Conservation (phyloP, 1,284 basidiomycete species). For the Rhodotorula sp. region DNA sequence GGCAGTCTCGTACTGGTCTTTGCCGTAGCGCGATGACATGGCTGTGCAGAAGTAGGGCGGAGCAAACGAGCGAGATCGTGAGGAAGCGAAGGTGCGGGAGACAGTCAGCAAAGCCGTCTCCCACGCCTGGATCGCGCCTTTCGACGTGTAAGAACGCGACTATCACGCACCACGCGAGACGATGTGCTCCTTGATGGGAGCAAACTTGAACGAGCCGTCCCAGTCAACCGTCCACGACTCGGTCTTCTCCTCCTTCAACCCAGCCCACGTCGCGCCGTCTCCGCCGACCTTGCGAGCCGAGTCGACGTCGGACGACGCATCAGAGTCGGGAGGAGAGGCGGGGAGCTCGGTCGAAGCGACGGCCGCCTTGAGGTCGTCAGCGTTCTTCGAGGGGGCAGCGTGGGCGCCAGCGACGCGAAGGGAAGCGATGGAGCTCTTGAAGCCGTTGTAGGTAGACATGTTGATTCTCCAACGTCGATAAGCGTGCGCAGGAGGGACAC, state of each 20-base stretch:
- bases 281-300: background rate
- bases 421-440: slow-evolving; percentile 42
- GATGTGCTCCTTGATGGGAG: slow-evolving; percentile 57
- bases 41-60: slow-evolving; percentile 42
- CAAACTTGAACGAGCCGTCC: slow-evolving; percentile 56
- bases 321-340: slow-evolving; percentile 6
- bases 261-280: slow-evolving; percentile 1
- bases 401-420: slow-evolving; percentile 29
- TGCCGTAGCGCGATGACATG: slow-evolving; percentile 67
- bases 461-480: too few relatives aligned
- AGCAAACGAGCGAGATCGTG: too few relatives aligned
- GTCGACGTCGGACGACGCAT: slow-evolving; percentile 24
- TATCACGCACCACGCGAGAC: slow-evolving; percentile 58
- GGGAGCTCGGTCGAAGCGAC: background rate
- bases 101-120: too few relatives aligned
- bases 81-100: background rate
- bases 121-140: too few relatives aligned
- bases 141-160: too few relatives aligned
- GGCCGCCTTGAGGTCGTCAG: background rate
- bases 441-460: slow-evolving; percentile 29
- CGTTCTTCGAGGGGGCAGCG: background rate
- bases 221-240: slow-evolving; percentile 50
- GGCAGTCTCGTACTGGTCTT: slow-evolving; percentile 46
- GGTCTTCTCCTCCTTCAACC: background rate
- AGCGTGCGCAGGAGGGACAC: background rate